These are phyloP conservation scores for Picea abies DNA, from an alignment of 83 land plant species.

Conservation along the genomic window DNA sequence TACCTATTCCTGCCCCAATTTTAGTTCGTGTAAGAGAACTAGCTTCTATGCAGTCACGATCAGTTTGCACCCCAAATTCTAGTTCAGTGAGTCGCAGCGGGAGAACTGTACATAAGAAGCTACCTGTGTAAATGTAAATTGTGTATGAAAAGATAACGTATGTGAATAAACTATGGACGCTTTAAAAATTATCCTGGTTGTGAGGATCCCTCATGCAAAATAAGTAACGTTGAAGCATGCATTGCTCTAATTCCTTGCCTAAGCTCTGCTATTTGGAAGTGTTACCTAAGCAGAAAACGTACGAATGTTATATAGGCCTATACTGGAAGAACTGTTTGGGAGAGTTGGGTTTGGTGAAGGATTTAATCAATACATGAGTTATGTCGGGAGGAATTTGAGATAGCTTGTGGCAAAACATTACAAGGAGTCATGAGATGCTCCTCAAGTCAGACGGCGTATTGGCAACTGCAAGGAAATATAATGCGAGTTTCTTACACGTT, in stretches of 20 bases:
- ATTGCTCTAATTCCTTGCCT: no score
- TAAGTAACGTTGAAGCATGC: conserved; percentile 4
- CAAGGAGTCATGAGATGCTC: background rate
- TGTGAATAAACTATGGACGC: conserved; percentile 15
- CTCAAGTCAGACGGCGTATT: background rate
- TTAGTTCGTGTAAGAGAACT: conserved; percentile 58
- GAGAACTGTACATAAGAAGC: conserved; percentile 22
- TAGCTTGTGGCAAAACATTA: no score
- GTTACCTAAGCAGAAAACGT: background rate
- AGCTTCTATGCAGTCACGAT: conserved; percentile 43
- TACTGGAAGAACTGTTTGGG: background rate
- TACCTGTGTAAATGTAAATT: conserved; percentile 13
- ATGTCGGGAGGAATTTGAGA: no score
- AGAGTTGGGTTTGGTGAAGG: background rate
- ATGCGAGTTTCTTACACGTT: conserved; percentile 5
- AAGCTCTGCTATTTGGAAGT: background rate
- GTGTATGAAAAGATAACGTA: background rate
- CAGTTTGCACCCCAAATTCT: background rate
- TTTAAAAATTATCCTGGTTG: background rate
- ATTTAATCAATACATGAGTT: background rate
- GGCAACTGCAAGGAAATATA: conserved; percentile 10
- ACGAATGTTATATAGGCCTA: background rate
- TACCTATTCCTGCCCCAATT: conserved; percentile 55
- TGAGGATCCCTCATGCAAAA: background rate
- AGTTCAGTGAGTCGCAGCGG: conserved; percentile 13